A percentile compares a stretch with the other conserved stretches of the same genome.
phyloP scores from a whole-genome alignment of 2,329 filamentous ascomycete species.

The Pseudogymnoascus pannorum region DNA sequence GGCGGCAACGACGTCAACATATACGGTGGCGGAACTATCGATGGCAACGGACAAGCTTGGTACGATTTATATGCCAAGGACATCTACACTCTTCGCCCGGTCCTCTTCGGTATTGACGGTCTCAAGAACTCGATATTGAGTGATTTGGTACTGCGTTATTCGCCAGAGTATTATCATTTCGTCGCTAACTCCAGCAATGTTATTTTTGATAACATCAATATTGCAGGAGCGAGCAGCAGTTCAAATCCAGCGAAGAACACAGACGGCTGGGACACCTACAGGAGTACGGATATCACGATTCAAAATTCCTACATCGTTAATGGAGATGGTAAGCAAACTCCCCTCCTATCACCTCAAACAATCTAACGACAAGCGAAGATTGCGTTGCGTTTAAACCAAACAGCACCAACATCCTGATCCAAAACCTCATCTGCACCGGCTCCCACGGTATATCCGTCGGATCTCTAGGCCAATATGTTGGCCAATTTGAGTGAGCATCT shows the following conservation, averaged over 20 bases:
- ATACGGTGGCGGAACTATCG: slow-evolving; percentile 53
- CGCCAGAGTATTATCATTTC: slow-evolving; percentile 53
- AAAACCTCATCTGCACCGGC: slow-evolving; percentile 53
- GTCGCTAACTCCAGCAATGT: slow-evolving; percentile 60
- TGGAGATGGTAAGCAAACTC: slow-evolving; percentile 38
- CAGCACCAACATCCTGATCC: slow-evolving; percentile 49
- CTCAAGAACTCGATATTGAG: slow-evolving; percentile 51
- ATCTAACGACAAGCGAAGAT: slow-evolving; percentile 30
- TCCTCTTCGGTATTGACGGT: slow-evolving; percentile 50
- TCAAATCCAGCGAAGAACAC: slow-evolving; percentile 54
- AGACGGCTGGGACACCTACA: slow-evolving; percentile 56
- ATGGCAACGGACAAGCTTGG: slow-evolving; percentile 36
- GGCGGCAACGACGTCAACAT: slow-evolving; percentile 58
- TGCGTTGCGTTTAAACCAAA: slow-evolving; percentile 61
- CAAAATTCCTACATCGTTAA: slow-evolving; percentile 44
- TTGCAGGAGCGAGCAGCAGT: slow-evolving; percentile 46
- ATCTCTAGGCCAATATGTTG: slow-evolving; percentile 50
- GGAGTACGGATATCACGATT: slow-evolving; percentile 52
- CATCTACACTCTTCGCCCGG: slow-evolving; percentile 50
- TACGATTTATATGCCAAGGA: slow-evolving; percentile 35
- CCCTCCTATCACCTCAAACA: not conserved
- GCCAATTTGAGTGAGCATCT: slow-evolving; percentile 14
- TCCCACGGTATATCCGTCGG: slow-evolving; percentile 56
- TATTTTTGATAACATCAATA: slow-evolving; percentile 55
- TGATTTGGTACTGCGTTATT: slow-evolving; percentile 53